phyloP scores from a whole-genome alignment of 1,284 basidiomycete species.

The Meira nashicola region DNA sequence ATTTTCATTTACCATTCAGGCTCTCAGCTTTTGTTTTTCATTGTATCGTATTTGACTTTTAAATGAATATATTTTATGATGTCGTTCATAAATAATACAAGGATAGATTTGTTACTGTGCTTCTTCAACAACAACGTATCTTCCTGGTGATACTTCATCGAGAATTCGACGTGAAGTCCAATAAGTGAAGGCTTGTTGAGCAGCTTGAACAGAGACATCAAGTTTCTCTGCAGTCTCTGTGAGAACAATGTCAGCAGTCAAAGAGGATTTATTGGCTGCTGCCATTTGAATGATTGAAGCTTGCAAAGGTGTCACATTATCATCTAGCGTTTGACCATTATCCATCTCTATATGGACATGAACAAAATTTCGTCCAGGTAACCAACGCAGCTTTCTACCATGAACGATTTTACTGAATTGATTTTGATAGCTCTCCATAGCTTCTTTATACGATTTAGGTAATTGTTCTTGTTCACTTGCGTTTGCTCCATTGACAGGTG shows the following conservation, averaged over 20 bases:
- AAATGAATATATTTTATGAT: too few species aligned
- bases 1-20: too few species aligned
- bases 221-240: background rate
- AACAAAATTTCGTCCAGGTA: slow-evolving; percentile 1
- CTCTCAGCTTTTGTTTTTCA: too few species aligned
- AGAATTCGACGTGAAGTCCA: background rate
- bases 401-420: slow-evolving; percentile 10
- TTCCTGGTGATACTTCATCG: background rate
- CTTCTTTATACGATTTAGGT: background rate
- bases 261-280: background rate
- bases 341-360: slow-evolving; percentile 11
- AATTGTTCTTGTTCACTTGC: slow-evolving; percentile 6
- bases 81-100: too few species aligned
- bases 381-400: slow-evolving; percentile 6
- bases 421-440: slow-evolving; percentile 5
- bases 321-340: slow-evolving; percentile 3
- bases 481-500: slow-evolving; percentile 5
- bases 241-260: background rate
- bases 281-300: slow-evolving; percentile 5
- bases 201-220: background rate
- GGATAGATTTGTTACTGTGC: too few species aligned
- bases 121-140: too few species aligned
- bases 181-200: background rate
- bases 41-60: too few species aligned
- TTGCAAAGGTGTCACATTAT: slow-evolving; percentile 8